These are phyloP conservation scores for Auriscalpium vulgare DNA, from an alignment of 768 basidiomycete genomes.

Conservation along the genomic window DNA sequence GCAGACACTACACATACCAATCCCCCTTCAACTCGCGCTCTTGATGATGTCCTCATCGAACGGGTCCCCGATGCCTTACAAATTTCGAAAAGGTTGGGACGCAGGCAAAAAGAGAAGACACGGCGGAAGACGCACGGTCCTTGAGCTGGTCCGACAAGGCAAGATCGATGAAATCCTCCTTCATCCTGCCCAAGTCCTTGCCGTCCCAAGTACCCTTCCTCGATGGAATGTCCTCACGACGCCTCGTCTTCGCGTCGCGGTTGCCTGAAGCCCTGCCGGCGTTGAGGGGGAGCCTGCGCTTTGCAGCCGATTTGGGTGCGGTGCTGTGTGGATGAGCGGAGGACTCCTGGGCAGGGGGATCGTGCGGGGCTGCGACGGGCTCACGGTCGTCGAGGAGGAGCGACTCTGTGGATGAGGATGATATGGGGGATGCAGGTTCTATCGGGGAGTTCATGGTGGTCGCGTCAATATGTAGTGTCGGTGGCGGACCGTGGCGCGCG, in stretches of 20 bases:
- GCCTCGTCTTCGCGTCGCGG: slow-evolving; percentile 14
- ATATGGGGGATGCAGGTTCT: slow-evolving; percentile 16
- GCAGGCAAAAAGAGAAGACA: not conserved
- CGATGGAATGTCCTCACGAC: slow-evolving; percentile 10
- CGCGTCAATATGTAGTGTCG: not conserved
- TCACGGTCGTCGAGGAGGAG: slow-evolving; percentile 3
- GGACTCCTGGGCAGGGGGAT: not conserved
- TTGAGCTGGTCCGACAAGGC: slow-evolving; percentile 8
- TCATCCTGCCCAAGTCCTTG: slow-evolving; percentile 8
- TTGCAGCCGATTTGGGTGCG: slow-evolving; percentile 6
- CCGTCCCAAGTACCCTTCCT: slow-evolving; percentile 4
- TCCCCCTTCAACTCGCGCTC: slow-evolving; percentile 8
- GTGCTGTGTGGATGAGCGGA: slow-evolving; percentile 2
- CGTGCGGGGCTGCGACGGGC: not conserved
- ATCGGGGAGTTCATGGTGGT: slow-evolving; percentile 16
- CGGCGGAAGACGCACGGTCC: slow-evolving; percentile 2
- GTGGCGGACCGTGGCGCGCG: not conserved
- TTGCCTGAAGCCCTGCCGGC: slow-evolving; percentile 9
- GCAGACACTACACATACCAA: too few species aligned
- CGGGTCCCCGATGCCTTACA: slow-evolving; percentile 24
- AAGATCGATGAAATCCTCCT: slow-evolving; percentile 11
- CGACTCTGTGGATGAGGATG: slow-evolving; percentile 18
- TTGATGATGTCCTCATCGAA: slow-evolving; percentile 21
- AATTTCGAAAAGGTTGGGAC: not conserved
- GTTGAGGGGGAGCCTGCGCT: slow-evolving; percentile 12